phyloP scores from a whole-genome alignment of 2,329 filamentous ascomycete species.

The Ascochyta pisi region DNA sequence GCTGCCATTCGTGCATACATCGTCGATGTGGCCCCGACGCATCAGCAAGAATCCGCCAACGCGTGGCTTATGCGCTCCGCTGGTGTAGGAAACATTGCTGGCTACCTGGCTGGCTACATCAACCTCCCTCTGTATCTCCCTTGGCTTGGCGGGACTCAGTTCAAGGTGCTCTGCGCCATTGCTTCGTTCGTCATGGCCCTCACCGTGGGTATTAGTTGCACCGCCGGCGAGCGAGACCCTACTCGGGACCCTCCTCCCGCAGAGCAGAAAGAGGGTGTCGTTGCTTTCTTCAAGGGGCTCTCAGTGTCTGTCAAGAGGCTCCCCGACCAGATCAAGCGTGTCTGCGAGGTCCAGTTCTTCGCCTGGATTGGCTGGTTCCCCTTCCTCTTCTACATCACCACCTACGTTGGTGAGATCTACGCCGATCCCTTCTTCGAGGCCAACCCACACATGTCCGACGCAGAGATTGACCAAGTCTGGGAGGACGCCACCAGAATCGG shows the following conservation, averaged over 20 bases:
- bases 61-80: conserved; percentile 89
- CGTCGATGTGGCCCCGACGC: conserved; percentile 87
- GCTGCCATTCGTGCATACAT: conserved; percentile 91
- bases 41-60: conserved; percentile 93
- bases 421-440: conserved; percentile 79
- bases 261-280: conserved; percentile 66
- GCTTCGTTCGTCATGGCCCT: conserved; percentile 74
- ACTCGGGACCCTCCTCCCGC: conserved; percentile 69
- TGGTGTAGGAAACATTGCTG: conserved; percentile 88
- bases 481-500: conserved; percentile 85
- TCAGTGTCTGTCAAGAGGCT: conserved; percentile 78
- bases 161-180: conserved; percentile 89
- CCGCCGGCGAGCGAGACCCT: conserved; percentile 77
- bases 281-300: conserved; percentile 81
- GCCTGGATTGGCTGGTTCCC: conserved; percentile 97
- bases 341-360: conserved; percentile 70
- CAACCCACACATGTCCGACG: conserved; percentile 78
- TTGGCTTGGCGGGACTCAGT: conserved; percentile 86
- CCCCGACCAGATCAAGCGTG: conserved; percentile 80
- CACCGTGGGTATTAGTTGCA: conserved; percentile 75
- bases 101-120: conserved; percentile 85
- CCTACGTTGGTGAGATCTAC: conserved; percentile 92
- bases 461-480: conserved; percentile 80
- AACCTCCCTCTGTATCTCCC: conserved; percentile 77
- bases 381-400: conserved; percentile 93